A percentile compares a stretch with the other conserved stretches of the same genome.
Evolutionary conservation across 352 stramenopile genomes (phyloP).

Genomic region (Chrysophaeum taylorii): DNA sequence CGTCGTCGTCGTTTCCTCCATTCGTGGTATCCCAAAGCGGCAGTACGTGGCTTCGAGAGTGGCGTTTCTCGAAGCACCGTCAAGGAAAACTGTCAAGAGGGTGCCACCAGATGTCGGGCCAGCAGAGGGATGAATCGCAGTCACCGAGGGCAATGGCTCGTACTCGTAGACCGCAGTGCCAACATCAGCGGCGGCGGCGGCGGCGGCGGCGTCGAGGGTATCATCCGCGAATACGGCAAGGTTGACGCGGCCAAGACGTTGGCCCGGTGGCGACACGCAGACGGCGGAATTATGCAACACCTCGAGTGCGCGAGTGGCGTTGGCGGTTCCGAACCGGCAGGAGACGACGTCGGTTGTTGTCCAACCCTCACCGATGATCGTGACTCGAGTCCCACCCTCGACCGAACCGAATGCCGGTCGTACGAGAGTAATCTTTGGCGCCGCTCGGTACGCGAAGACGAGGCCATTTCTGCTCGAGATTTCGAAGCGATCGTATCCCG

Average conservation of each 20-base stretch:
- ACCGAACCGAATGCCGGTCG: neutral
- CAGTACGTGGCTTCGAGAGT: no score
- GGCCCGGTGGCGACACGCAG: neutral
- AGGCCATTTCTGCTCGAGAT: no score
- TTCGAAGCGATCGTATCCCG: no score
- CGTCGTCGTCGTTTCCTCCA: no score
- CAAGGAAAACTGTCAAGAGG: neutral
- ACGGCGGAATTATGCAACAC: no score
- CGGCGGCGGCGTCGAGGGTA: neutral
- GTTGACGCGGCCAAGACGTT: neutral
- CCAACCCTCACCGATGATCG: conserved; percentile 1
- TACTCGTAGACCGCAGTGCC: conserved; percentile 22
- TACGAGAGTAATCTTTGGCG: neutral
- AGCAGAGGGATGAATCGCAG: conserved; percentile 14
- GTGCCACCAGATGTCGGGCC: conserved; percentile 27
- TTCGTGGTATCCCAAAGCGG: no score
- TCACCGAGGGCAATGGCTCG: conserved; percentile 22
- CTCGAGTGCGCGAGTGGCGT: no score
- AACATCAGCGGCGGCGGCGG: no score
- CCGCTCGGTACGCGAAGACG: conserved; percentile 15
- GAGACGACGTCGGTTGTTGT: neutral
- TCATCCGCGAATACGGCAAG: neutral
- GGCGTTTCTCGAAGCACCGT: neutral
- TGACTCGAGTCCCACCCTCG: conserved; percentile 12
- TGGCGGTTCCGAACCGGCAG: neutral